Base-by-base conservation (phyloP, 805 yeast species). In the Ogataea neopini region DNA sequence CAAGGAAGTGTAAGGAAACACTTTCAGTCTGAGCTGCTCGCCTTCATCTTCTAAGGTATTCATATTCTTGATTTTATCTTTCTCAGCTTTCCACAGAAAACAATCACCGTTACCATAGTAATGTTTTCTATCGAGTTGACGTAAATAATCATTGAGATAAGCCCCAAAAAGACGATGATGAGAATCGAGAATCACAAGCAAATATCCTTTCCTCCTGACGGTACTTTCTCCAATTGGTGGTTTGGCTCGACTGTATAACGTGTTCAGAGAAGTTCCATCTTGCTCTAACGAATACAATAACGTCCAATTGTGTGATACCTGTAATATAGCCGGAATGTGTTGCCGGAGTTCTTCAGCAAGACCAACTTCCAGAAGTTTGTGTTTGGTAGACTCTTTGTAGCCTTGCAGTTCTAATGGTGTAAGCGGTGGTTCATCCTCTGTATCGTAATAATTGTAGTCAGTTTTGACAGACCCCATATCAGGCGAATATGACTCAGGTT, bases 101-200 rank as follows among this genome's bases (percentile, higher is more conserved):
- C 98, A 90, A 64, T 92, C 97, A 0, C 97, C 97, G 67, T 91
- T 91, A 0, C 99, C 99, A 57, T 84, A 86, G 68, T 83, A 92
- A 48, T 88, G 74, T 58, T 80, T 80, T 41, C 79, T 78, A 42
- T 88, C 95, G 48, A 83, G 77, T 1, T 90, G 85, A 49, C 78
- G 81, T 49, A 87, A 74, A 45, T 77, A 73, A 56, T 88, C 96
- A 63, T 89, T 89, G 40, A 83, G 55, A 63, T 80, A 91, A 11
- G 88, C 84, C 0, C 97, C 97, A 69, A 91, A 90, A 36, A 79
- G 66, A 22, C 80, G 76, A 47, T 79, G 79, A 15, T 74, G 67
- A 11, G 75, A 69, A 61, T 94, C 98, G 61, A 76, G 76, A 4
- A 94, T 73, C 3, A 86, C 77, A 47, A 94, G 54, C 0, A 94